Evolutionary conservation across 106 monocot species (phyloP).

Genomic region (Allium cepa): DNA sequence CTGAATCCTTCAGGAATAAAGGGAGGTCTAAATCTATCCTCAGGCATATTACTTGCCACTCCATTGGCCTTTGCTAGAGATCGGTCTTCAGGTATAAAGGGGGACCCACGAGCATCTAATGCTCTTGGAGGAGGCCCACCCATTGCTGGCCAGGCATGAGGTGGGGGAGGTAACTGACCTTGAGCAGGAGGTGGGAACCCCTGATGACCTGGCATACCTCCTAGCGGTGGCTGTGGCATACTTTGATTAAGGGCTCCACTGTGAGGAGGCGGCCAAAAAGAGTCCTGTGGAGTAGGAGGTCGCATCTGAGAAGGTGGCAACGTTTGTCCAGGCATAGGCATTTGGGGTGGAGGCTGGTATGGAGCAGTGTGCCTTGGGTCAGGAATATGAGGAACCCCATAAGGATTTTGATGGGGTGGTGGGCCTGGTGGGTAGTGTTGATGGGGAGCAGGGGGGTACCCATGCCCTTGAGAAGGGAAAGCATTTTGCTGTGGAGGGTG

Average conservation of each 20-base stretch:
- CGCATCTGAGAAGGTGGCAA: slow-evolving; percentile 17
- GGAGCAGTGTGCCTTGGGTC: slow-evolving; percentile 35
- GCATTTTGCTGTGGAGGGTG: slow-evolving; percentile 2
- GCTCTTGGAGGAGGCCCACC: slow-evolving; percentile 25
- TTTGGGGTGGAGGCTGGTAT: slow-evolving; percentile 11
- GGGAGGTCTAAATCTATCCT: slow-evolving; percentile 33
- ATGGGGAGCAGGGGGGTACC: slow-evolving; percentile 10
- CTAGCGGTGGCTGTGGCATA: neutral
- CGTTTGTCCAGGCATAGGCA: slow-evolving; percentile 24
- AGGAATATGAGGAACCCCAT: slow-evolving; percentile 15
- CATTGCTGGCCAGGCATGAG: slow-evolving; percentile 4
- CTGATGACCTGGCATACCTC: slow-evolving; percentile 6
- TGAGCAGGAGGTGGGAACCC: slow-evolving; percentile 17
- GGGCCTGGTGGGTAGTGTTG: slow-evolving; percentile 23
- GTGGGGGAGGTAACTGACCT: slow-evolving; percentile 1
- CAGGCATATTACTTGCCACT: slow-evolving; percentile 16
- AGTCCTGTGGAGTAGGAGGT: slow-evolving; percentile 1
- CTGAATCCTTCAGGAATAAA: slow-evolving; percentile 33
- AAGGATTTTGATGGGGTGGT: slow-evolving; percentile 11
- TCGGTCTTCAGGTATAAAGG: slow-evolving; percentile 22
- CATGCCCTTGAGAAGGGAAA: slow-evolving; percentile 7
- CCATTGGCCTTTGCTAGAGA: slow-evolving; percentile 15
- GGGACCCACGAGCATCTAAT: slow-evolving; percentile 19
- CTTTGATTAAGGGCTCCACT: slow-evolving; percentile 1
- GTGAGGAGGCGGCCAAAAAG: slow-evolving; percentile 12